Base-by-base conservation (phyloP, 2,329 filamentous ascomycete genomes). In the Nannizzia gypsea region DNA sequence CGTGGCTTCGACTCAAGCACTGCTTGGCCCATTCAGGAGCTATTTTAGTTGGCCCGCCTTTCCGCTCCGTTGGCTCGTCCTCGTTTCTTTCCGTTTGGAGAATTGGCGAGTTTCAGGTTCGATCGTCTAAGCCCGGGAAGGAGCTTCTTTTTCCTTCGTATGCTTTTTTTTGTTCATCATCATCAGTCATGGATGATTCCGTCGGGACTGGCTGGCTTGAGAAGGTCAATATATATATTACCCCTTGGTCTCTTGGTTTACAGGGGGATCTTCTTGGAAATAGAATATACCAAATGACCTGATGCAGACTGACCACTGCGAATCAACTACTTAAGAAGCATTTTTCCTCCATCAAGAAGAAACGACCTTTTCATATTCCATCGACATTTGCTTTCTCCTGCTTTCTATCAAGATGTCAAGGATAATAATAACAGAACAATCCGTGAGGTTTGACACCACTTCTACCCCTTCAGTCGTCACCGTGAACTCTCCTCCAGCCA, bases 401-500 rank as follows among this genome's bases (percentile, higher is more conserved):
- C 8, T 9, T 17, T 17, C 31, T 13, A 26, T 13, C 28, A 52
- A 52, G 5, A 52, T 54, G 50, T 34, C 50, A n/a, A 34, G 34
- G 13, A 54, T n/a, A 15, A 17, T 20, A n/a, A 26, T 22, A n/a
- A 13, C n/a, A 11, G 50, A 54, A 17, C 26, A 34, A 28, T 46
- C 34, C 1, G 42, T 61, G 13, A 50, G 55, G 13, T 62, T 62
- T 46, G 56, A 62, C 17, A 50, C 58, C 9, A 22, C 55, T 17
- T 17, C 34, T 6, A 46, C 34, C 6, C 57, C 46, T 3, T 26
- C 46, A 17, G 15, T 34, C 11, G 8, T 28, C 5, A 59, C 56
- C 1, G 40, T 58, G 4, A 59, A 48, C 24, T 24, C 31, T 1
- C 8, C 44, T 38, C 28, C 42, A 6, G 50, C 15, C 50, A 54